phyloP scores from a whole-genome alignment of 139 green algal genomes.

The Spirogloea muscicola region DNA sequence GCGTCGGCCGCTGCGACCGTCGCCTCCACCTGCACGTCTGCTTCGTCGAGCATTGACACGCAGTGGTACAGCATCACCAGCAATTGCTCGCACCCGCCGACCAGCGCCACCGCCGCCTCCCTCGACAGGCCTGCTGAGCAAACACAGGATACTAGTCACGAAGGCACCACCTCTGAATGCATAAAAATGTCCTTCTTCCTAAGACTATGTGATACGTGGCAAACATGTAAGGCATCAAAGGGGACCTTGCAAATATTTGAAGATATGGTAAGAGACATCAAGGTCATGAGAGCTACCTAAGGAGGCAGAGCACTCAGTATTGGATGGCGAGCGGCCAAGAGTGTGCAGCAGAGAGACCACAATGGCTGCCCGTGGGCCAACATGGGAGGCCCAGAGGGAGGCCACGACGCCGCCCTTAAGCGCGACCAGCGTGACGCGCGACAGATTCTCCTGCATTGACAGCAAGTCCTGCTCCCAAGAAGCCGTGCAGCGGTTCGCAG shows the following conservation, averaged over 20 bases:
- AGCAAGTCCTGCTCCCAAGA: too few species aligned
- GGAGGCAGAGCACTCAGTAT: constrained; percentile 13
- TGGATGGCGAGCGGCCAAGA: constrained; percentile 1
- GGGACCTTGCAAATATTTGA: too few species aligned
- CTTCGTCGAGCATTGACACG: not conserved
- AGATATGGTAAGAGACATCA: too few species aligned
- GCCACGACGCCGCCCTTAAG: constrained; percentile 25
- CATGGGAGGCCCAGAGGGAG: constrained; percentile 1
- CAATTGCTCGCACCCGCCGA: constrained; percentile 34
- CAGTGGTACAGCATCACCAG: constrained; percentile 38
- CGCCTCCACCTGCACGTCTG: not conserved
- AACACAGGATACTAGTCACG: too few species aligned
- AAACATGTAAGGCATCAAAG: too few species aligned
- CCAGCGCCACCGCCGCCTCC: constrained; percentile 1
- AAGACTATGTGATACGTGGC: too few species aligned
- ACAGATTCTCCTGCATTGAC: constrained; percentile 30
- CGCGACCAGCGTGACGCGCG: not conserved
- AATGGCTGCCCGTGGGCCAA: not conserved
- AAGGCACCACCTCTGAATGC: too few species aligned
- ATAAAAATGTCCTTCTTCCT: too few species aligned
- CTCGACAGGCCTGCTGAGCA: too few species aligned
- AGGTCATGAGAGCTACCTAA: too few species aligned
- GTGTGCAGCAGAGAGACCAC: constrained; percentile 14
- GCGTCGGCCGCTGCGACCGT: constrained; percentile 8
- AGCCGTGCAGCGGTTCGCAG: too few species aligned